A percentile compares a stretch with the other conserved stretches of the same genome.
These are phyloP conservation scores for Pyrenochaeta sp. DNA, from an alignment of 2,329 filamentous ascomycete genomes.

Conservation along the genomic window DNA sequence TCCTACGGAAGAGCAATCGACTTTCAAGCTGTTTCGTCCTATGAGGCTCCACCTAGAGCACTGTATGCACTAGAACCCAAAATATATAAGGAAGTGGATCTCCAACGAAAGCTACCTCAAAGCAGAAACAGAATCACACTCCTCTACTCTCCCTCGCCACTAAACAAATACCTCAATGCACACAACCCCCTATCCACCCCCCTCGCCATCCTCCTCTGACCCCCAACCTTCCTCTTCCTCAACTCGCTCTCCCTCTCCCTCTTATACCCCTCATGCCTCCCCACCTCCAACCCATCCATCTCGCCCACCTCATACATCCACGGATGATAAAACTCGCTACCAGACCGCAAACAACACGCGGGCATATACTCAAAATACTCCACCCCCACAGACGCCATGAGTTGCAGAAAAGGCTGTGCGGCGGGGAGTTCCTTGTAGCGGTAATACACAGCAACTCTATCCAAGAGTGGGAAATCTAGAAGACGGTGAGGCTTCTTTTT, in stretches of 20 bases:
- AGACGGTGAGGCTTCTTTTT: neutral
- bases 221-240: too few species aligned
- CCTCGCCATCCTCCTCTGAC: too few species aligned
- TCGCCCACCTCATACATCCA: conserved; percentile 4
- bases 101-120: too few species aligned
- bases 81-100: too few species aligned
- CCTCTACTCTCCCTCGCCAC: too few species aligned
- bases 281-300: neutral
- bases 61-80: too few species aligned
- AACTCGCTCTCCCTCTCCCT: neutral
- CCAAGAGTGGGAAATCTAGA: too few species aligned
- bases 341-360: neutral
- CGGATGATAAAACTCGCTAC: conserved; percentile 1
- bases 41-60: too few species aligned
- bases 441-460: neutral
- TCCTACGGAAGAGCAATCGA: too few species aligned
- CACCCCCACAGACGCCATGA: neutral
- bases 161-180: neutral
- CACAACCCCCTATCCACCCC: too few species aligned
- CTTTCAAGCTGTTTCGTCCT: too few species aligned
- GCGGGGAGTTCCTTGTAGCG: neutral
- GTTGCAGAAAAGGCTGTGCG: neutral
- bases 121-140: too few species aligned
- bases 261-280: neutral
- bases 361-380: neutral